phyloP scores from a whole-genome alignment of 208 protist species.

The Acanthamoeba lenticulata region DNA sequence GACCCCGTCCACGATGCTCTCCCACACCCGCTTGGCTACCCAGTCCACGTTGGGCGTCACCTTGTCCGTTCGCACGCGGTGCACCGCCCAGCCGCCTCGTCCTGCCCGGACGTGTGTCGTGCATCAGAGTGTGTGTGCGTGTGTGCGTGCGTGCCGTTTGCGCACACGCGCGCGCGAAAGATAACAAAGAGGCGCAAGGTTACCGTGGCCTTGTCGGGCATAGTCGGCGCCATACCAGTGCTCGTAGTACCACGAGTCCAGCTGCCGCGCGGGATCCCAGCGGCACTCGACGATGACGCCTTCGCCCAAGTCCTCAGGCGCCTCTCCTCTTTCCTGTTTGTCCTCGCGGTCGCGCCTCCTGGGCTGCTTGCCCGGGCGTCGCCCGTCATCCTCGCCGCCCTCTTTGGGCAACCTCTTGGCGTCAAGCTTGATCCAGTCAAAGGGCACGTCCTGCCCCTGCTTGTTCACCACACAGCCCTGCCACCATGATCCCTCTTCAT shows the following conservation, averaged over 20 bases:
- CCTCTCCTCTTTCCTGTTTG: neutral
- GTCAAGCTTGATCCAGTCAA: neutral
- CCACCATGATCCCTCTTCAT: neutral
- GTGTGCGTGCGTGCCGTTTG: neutral
- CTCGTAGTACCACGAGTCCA: neutral
- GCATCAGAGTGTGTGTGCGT: neutral
- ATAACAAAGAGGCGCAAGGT: neutral
- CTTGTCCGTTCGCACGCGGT: neutral
- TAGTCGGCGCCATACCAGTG: neutral
- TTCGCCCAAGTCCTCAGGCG: neutral
- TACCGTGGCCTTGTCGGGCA: neutral
- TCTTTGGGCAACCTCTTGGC: no score
- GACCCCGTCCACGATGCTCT: neutral
- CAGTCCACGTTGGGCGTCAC: neutral
- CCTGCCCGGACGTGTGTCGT: neutral
- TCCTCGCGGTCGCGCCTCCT: neutral
- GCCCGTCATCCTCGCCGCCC: neutral
- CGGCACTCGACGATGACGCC: neutral
- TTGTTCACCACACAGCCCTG: neutral
- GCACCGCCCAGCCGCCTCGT: neutral
- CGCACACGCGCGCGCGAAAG: no score
- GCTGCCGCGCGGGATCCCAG: neutral
- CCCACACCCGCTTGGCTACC: neutral
- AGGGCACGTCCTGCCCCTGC: neutral
- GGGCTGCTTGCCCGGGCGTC: neutral